Evolutionary conservation across 164 flowering plant species (phyloP), one percentile per base, ranked within the genome.

Genomic region (Nymphaea thermarum): DNA sequence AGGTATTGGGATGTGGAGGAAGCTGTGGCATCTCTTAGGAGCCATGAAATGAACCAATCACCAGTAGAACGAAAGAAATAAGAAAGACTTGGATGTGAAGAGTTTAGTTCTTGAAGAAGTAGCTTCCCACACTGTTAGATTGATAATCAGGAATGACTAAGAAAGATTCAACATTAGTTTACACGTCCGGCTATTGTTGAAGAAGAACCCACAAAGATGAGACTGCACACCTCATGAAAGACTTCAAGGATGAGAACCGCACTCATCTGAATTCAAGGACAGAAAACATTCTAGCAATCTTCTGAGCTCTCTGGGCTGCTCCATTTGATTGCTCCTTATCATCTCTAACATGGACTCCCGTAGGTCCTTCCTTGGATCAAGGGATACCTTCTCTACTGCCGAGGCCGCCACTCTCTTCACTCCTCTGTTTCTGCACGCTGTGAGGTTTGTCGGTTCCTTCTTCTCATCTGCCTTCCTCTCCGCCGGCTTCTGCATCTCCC

Each of bases 361-460:
- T 17, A 89, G 89, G 75, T 91, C 94, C 73, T 84, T 87, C 62
- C 89, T 81, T 1, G 92, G 96, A 74, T 91, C 85, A 68, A 69
- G 73, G 17, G 98, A 78, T n/a, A 76, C 60, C 74, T 81, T 91
- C 76, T 89, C 92, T 89, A 80, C 83, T 2, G 98, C 98, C 44
- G 87, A 82, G 90, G 89, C 86, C 36, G 36, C 36, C 7, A 91
- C 77, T 15, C 86, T 71, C 43, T 85, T 82, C 85, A 3, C 82
- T 78, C 7, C 62, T 18, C 62, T 72, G 44, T 57, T 42, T 59
- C 12, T 67, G 57, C 65, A 43, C 43, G 67, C 57, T 15, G 14
- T 51, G 57, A 15, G 14, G 57, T 51, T 51, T 51, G 14, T 51
- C 57, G 7, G 7, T 4, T 66, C 64, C 75, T 82, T 43, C 62